Base-by-base conservation (phyloP, 1,284 basidiomycete genomes). In the Flammula alnicola region DNA sequence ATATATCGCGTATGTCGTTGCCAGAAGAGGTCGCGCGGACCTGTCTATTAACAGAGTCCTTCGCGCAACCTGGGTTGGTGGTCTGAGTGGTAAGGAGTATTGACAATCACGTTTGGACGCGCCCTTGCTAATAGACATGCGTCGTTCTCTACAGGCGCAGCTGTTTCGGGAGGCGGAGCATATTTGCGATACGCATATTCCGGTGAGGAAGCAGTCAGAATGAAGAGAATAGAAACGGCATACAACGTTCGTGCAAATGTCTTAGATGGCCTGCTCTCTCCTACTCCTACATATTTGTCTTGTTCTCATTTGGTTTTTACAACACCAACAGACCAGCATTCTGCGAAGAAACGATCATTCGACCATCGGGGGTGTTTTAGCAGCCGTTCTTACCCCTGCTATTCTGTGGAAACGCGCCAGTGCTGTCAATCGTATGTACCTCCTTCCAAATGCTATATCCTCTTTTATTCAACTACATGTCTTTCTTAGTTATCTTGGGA, bases 11-110 rank as follows among this genome's bases (percentile, higher is more conserved):
- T 77, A 80, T 52, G 65, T 79, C 10, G 57, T 88, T 27, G 70
- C 73, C 17, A 75, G 79, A 50, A 79, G 75, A 51, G 82, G 85
- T 7, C 72, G 79, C 32, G 63, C 68, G 12, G 73, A 78, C 22
- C 68, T 88, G 44, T 77, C 76, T 9, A 55, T 83, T 26, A 89
- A 86, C 57, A 77, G 77, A 29, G 57, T 84, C 9, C 71, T 90
- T 33, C 79, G 85, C 14, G 80, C 86, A 25, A 86, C 84, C 7
- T 90, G 86, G 86, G 56, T 83, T 5, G 83, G 83, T 30, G 84
- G 87, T 27, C 65, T 77, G 27, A 66, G 68, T 45, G 86, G 86
- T 81, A 59, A 32, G 70, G 62, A 22, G 9, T 30, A 3, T 38
- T 51, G 27, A 2, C 33, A 25, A 23, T 11, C 3, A 14, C 7